phyloP scores from a whole-genome alignment of 2,329 filamentous ascomycete genomes.

The Fusarium incarnatum region DNA sequence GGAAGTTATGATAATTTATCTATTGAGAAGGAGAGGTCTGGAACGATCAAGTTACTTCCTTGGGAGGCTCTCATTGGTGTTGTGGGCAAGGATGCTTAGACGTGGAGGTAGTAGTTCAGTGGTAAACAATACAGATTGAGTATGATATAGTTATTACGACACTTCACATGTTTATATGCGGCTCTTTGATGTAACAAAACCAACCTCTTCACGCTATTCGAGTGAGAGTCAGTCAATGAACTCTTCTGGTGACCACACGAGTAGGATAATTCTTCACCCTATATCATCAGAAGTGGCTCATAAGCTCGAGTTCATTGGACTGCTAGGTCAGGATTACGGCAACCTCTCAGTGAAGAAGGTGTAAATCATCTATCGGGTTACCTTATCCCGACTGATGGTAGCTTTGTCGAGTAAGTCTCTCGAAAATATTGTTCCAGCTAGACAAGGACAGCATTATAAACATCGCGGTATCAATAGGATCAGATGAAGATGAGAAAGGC shows the following conservation, averaged over 20 bases:
- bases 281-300: too few relatives aligned
- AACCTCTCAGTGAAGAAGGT: not conserved
- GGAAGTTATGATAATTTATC: constrained; percentile 1
- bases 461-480: not conserved
- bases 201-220: not conserved
- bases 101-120: accelerated
- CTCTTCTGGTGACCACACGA: not conserved
- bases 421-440: too few relatives aligned
- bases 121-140: too few relatives aligned
- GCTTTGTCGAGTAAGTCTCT: too few relatives aligned
- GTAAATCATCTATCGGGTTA: too few relatives aligned
- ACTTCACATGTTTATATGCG: not conserved
- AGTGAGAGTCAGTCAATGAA: not conserved
- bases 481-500: not conserved
- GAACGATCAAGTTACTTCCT: not conserved
- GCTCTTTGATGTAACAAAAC: not conserved
- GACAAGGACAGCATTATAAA: too few relatives aligned
- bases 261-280: too few relatives aligned
- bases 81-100: not conserved
- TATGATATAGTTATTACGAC: not conserved
- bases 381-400: too few relatives aligned
- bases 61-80: constrained; percentile 1
- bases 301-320: too few relatives aligned
- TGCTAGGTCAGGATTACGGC: not conserved
- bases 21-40: not conserved